Evolutionary conservation across 352 stramenopile genomes (phyloP).

Genomic region (Pythium sukuiense): DNA sequence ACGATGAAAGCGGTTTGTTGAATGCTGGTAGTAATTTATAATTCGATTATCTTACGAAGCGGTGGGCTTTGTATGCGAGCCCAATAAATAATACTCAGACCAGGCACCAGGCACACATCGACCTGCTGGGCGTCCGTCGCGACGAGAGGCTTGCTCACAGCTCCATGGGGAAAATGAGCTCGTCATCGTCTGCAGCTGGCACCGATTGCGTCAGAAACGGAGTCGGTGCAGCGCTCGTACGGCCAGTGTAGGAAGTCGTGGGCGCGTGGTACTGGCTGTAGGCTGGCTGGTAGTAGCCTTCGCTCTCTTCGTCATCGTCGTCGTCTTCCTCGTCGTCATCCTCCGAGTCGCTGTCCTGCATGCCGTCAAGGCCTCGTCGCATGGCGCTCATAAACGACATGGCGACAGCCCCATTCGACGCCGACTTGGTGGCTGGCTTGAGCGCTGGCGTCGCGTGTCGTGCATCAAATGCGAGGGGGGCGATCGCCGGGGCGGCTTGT

Average conservation of each 20-base stretch:
- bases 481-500: slow-evolving; percentile 8
- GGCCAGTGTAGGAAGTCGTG: slow-evolving; percentile 20
- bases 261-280: slow-evolving; percentile 29
- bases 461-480: slow-evolving; percentile 2
- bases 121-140: not conserved
- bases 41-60: slow-evolving; percentile 10
- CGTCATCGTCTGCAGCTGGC: slow-evolving; percentile 12
- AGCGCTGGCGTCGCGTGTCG: not conserved
- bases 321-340: slow-evolving; percentile 26
- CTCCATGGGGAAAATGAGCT: slow-evolving; percentile 29
- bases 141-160: slow-evolving; percentile 3
- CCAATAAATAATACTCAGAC: slow-evolving; percentile 5
- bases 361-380: slow-evolving; percentile 18
- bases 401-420: slow-evolving; percentile 2
- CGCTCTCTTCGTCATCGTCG: slow-evolving; percentile 10
- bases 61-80: not conserved
- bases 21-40: slow-evolving; percentile 5
- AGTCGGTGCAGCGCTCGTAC: slow-evolving; percentile 1
- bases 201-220: not conserved
- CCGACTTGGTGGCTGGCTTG: not conserved
- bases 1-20: not conserved
- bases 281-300: slow-evolving; percentile 24
- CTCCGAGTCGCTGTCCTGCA: slow-evolving; percentile 15
- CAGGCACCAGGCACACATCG: not conserved
- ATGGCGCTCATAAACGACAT: slow-evolving; percentile 28